Conservation (phyloP, 805 yeast species). For the Sungouiozyma ichnusensis region DNA sequence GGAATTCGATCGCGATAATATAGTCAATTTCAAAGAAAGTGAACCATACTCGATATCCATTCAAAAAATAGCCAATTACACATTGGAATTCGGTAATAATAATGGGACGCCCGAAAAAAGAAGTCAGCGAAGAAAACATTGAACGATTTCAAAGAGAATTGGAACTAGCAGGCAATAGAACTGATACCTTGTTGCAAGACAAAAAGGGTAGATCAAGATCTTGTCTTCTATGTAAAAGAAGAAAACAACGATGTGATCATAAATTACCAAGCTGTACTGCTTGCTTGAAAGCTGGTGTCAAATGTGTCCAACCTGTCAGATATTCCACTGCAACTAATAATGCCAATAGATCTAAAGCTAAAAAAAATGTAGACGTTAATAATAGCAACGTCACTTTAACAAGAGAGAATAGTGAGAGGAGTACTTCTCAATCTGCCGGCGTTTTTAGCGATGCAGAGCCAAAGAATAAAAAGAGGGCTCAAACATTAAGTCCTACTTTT, state of each 20-base stretch:
- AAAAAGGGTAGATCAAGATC: slow-evolving; percentile 49
- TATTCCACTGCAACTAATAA: slow-evolving; percentile 25
- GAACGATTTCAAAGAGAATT: slow-evolving; percentile 26
- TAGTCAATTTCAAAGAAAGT: no score
- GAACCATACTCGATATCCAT: no score
- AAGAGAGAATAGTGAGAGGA: background rate
- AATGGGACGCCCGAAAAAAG: slow-evolving; percentile 31
- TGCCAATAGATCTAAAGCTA: slow-evolving; percentile 1
- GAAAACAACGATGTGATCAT: slow-evolving; percentile 59
- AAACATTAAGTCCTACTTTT: background rate
- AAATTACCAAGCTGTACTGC: slow-evolving; percentile 54
- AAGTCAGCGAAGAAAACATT: slow-evolving; percentile 27
- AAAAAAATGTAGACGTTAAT: background rate
- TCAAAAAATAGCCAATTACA: no score
- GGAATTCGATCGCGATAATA: no score
- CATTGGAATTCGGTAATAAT: no score
- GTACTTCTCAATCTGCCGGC: background rate
- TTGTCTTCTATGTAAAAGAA: slow-evolving; percentile 44
- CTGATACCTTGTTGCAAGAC: slow-evolving; percentile 27
- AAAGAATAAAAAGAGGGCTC: background rate
- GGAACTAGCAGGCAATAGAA: slow-evolving; percentile 26
- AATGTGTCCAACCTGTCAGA: slow-evolving; percentile 55
- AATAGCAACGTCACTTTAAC: background rate
- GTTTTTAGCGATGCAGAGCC: background rate
- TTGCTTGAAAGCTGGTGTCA: slow-evolving; percentile 51